Conservation (phyloP, 1,284 basidiomycete species). For the Trichosporon coremiiforme region DNA sequence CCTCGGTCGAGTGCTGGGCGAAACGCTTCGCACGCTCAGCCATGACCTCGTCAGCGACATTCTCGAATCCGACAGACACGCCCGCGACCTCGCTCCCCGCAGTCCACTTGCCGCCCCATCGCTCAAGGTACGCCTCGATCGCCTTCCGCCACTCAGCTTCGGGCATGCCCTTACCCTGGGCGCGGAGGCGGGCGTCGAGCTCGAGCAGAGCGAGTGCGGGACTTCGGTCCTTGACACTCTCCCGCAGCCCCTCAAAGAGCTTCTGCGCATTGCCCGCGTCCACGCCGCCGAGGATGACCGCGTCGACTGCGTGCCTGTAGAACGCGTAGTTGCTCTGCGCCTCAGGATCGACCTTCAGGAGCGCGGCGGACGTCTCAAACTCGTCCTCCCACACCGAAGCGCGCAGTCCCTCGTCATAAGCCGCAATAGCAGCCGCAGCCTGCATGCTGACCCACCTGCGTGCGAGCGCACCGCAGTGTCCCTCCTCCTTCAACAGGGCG, state of each 20-base stretch:
- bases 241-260: conserved; percentile 1
- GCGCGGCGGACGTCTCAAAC: conserved; percentile 30
- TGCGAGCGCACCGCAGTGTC: conserved; percentile 35
- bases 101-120: conserved; percentile 45
- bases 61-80: conserved; percentile 12
- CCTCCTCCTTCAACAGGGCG: conserved; percentile 32
- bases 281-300: conserved; percentile 17
- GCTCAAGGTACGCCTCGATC: conserved; percentile 38
- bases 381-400: conserved; percentile 37
- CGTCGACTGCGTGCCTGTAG: conserved; percentile 38
- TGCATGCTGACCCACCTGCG: conserved; percentile 43
- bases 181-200: conserved; percentile 30
- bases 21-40: not conserved
- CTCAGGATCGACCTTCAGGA: conserved; percentile 34
- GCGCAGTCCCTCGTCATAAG: conserved; percentile 21
- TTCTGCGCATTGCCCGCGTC: conserved; percentile 23
- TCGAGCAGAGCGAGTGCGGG: conserved; percentile 42
- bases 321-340: conserved; percentile 49
- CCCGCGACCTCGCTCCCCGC: conserved; percentile 43
- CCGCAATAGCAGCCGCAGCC: conserved; percentile 32
- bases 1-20: conserved; percentile 32
- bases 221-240: conserved; percentile 35
- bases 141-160: conserved; percentile 32
- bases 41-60: conserved; percentile 13
- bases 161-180: conserved; percentile 24